Percentiles rank a stretch among this genome's conserved stretches.
Conservation (phyloP, 257 asterid genomes). For the Salvia rosmarinus region DNA sequence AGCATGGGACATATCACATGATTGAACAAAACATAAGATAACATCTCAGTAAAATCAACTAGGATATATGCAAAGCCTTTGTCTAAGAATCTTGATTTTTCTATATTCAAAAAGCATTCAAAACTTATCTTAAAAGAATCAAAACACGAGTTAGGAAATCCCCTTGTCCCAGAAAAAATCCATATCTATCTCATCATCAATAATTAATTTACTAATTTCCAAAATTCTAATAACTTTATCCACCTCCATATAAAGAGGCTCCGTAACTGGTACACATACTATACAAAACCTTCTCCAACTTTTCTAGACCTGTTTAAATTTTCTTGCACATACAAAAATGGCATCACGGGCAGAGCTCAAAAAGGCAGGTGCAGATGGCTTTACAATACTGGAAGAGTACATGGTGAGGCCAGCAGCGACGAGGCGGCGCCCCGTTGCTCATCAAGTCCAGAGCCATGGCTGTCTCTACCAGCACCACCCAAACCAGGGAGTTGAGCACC, state of each 20-base stretch:
- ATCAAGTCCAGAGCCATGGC: conserved; percentile 1
- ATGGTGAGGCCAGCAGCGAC: background rate
- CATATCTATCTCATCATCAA: background rate
- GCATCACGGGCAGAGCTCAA: conserved; percentile 39
- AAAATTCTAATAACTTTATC: background rate
- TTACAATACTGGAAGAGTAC: conserved; percentile 33
- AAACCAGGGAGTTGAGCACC: conserved; percentile 26
- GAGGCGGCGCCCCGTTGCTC: background rate
- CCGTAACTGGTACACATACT: conserved; percentile 10
- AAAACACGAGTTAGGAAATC: background rate
- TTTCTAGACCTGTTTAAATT: background rate
- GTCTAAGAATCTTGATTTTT: conserved; percentile 26
- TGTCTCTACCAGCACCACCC: conserved; percentile 39
- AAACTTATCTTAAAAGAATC: conserved; percentile 27
- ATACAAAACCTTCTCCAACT: background rate
- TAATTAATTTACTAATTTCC: background rate
- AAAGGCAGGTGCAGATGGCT: conserved; percentile 47
- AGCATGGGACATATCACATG: background rate
- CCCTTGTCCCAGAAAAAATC: no score
- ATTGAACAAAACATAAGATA: background rate
- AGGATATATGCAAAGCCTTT: conserved; percentile 20
- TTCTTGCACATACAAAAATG: conserved; percentile 36
- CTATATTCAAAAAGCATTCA: conserved; percentile 7
- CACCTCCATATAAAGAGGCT: conserved; percentile 32
- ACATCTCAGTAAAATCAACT: background rate